Evolutionary conservation across 495 filamentous ascomycete species (phyloP).

Genomic region (Xylaria bambusicola): DNA sequence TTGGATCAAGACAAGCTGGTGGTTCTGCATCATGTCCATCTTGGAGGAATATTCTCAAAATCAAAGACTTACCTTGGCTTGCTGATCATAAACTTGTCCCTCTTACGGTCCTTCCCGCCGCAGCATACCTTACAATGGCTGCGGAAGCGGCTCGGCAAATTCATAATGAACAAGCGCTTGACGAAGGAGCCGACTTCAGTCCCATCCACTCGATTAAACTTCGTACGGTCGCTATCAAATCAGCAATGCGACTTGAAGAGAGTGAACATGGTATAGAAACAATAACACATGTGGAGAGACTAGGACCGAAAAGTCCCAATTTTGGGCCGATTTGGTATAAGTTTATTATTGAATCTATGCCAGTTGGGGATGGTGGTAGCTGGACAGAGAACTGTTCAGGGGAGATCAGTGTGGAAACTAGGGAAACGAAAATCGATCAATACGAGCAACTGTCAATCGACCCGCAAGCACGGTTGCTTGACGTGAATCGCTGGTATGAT

Average conservation of each 20-base stretch:
- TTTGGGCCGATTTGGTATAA: conserved; percentile 6
- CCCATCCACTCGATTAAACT: conserved; percentile 21
- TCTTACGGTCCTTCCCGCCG: conserved; percentile 51
- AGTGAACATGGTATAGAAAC: conserved; percentile 34
- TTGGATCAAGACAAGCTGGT: conserved; percentile 48
- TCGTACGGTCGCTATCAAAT: conserved; percentile 28
- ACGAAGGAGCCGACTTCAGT: neutral
- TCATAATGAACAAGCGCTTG: conserved; percentile 10
- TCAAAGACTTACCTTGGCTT: conserved; percentile 53
- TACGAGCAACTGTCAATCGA: neutral
- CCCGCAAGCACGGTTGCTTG: neutral
- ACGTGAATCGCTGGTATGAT: conserved; percentile 17
- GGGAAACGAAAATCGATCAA: neutral
- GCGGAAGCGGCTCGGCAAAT: conserved; percentile 43
- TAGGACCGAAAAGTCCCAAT: neutral
- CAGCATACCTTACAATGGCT: conserved; percentile 53
- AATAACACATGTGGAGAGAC: conserved; percentile 9
- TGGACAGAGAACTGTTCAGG: conserved; percentile 30
- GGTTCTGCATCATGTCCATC: conserved; percentile 41
- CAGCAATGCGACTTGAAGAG: conserved; percentile 32
- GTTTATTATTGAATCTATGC: conserved; percentile 23
- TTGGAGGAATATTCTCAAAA: conserved; percentile 53
- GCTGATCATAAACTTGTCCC: conserved; percentile 38
- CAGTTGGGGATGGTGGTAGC: neutral
- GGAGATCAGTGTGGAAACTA: conserved; percentile 18